phyloP scores from a whole-genome alignment of 345 rosid genomes.

The Eucalyptus coolabah region DNA sequence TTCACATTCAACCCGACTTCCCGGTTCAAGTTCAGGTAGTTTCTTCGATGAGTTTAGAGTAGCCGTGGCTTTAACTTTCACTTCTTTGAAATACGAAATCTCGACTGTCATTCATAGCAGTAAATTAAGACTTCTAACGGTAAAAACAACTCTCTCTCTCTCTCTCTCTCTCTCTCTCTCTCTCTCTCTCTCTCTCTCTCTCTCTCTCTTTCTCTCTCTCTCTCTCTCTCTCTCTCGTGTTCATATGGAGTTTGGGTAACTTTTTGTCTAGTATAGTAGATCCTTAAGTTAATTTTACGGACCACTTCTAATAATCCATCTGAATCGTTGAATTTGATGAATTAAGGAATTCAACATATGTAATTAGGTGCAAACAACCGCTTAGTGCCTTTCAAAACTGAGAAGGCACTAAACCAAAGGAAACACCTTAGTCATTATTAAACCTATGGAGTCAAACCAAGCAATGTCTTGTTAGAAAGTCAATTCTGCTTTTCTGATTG shows the following conservation, averaged over 20 bases:
- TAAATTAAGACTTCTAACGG: background rate
- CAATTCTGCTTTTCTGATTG: background rate
- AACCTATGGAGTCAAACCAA: background rate
- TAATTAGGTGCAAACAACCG: background rate
- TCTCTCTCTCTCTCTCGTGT: too few relatives aligned
- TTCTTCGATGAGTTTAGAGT: background rate
- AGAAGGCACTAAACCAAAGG: background rate
- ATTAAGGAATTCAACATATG: background rate
- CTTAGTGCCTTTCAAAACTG: background rate
- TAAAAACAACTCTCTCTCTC: background rate
- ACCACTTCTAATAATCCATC: background rate
- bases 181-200: too few relatives aligned
- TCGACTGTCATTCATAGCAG: background rate
- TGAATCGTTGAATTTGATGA: background rate
- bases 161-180: background rate
- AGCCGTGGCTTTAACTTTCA: background rate
- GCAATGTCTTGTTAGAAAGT: background rate
- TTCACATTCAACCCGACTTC: slow-evolving; percentile 21
- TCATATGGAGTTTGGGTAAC: background rate
- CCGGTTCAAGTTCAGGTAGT: slow-evolving; percentile 26
- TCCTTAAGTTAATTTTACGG: background rate
- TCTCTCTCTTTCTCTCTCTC: too few relatives aligned
- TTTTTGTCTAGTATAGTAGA: background rate
- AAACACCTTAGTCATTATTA: background rate
- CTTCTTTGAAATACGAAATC: background rate